Conservation (phyloP, 768 basidiomycete species). For the Xerocomellus dryophilus region DNA sequence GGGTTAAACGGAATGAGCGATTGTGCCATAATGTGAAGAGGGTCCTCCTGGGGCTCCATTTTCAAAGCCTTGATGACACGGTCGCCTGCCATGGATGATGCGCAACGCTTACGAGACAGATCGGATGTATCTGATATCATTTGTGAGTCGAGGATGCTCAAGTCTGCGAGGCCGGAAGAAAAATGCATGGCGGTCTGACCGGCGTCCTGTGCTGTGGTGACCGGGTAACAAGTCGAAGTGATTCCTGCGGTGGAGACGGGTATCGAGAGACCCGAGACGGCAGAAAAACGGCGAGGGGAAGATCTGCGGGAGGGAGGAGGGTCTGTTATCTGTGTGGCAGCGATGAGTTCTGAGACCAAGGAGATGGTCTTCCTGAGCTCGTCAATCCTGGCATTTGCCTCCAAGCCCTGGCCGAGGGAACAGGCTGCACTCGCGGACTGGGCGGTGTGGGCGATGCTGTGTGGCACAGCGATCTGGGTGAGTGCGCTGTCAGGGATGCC, state of each 20-base stretch:
- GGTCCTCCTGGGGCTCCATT: constrained; percentile 47
- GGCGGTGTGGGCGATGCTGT: constrained; percentile 61
- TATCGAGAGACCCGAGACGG: constrained; percentile 29
- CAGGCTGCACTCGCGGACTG: constrained; percentile 54
- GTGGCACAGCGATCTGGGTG: constrained; percentile 22
- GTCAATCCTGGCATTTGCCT: constrained; percentile 50
- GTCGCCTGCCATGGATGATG: constrained; percentile 44
- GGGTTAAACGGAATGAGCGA: constrained; percentile 30
- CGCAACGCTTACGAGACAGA: constrained; percentile 50
- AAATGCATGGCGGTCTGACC: constrained; percentile 23
- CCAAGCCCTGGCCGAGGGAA: constrained; percentile 42
- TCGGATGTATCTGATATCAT: constrained; percentile 35
- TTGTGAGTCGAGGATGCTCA: constrained; percentile 22
- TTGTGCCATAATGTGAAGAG: constrained; percentile 27
- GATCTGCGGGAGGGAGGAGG: constrained; percentile 32
- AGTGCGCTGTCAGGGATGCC: not conserved
- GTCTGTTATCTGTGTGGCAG: constrained; percentile 39
- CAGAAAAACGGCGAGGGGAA: constrained; percentile 24
- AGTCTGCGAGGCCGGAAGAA: constrained; percentile 15
- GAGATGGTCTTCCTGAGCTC: constrained; percentile 54
- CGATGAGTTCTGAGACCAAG: constrained; percentile 54
- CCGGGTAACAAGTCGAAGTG: constrained; percentile 19
- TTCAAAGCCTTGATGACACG: constrained; percentile 47
- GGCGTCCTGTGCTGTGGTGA: constrained; percentile 24
- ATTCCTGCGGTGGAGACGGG: constrained; percentile 38